These are phyloP conservation scores for Alternaria metachromatica DNA, from an alignment of 2,329 filamentous ascomycete species.

Conservation along the genomic window DNA sequence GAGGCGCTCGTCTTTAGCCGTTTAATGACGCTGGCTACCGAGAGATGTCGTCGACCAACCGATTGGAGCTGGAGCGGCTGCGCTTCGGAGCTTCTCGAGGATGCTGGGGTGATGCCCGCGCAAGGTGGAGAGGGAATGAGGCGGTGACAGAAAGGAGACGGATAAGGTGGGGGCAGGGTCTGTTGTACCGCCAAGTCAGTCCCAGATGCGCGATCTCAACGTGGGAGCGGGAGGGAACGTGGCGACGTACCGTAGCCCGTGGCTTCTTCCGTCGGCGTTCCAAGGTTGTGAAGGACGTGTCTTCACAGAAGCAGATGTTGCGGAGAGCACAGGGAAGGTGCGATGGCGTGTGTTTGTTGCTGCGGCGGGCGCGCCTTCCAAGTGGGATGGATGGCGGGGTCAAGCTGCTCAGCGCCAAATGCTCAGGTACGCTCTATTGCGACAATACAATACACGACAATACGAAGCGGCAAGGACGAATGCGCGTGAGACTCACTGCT, in stretches of 20 bases:
- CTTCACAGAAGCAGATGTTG: not conserved
- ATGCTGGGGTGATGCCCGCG: constrained; percentile 7
- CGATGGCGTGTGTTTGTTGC: constrained; percentile 10
- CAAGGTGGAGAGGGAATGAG: constrained; percentile 15
- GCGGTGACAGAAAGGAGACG: constrained; percentile 20
- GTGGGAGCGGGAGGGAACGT: constrained; percentile 1
- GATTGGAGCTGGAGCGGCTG: not conserved
- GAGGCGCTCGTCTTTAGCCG: constrained; percentile 1
- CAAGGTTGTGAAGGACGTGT: no score
- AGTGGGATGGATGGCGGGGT: constrained; percentile 15
- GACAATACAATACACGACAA: not conserved
- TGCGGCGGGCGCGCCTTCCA: constrained; percentile 10
- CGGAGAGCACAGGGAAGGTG: constrained; percentile 5
- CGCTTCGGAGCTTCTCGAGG: constrained; percentile 4
- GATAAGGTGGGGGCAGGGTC: constrained; percentile 17
- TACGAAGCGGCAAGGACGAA: not conserved
- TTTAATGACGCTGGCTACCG: not conserved
- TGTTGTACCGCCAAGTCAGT: constrained; percentile 12
- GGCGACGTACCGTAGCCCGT: not conserved
- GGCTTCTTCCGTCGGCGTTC: not conserved
- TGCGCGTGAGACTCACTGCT: not conserved
- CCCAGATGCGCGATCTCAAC: not conserved
- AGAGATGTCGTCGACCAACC: not conserved
- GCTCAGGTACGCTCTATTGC: constrained; percentile 1
- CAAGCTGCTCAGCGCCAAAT: constrained; percentile 5